Conservation (phyloP, 2,329 filamentous ascomycete species). For the Coniochaeta hoffmannii region DNA sequence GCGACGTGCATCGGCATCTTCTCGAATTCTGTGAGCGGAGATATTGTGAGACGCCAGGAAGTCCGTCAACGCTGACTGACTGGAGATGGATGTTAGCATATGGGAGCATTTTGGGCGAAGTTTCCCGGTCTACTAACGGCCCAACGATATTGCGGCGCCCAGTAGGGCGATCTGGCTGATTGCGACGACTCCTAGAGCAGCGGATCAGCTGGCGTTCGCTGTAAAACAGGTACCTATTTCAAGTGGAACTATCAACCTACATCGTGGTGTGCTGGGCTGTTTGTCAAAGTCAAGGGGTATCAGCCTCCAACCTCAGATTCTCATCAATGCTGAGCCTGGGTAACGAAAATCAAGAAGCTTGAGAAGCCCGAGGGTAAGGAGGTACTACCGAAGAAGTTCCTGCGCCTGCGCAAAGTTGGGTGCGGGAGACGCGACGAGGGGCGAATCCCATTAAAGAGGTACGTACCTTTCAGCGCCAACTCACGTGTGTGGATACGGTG, state of each 20-base stretch:
- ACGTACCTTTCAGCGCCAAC: constrained; percentile 13
- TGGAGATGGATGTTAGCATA: constrained; percentile 7
- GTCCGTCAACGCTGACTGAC: constrained; percentile 45
- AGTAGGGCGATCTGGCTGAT: constrained; percentile 3
- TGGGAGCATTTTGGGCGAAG: too few species aligned
- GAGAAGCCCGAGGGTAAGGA: too few species aligned
- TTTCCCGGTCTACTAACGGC: constrained; percentile 17
- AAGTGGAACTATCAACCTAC: neutral
- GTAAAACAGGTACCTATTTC: neutral
- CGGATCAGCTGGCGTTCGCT: neutral
- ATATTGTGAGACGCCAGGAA: constrained; percentile 64
- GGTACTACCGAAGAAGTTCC: neutral
- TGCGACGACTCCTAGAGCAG: neutral
- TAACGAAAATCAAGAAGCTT: too few species aligned
- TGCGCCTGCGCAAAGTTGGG: neutral
- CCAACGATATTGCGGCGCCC: constrained; percentile 21
- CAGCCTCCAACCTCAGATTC: too few species aligned
- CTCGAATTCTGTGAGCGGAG: constrained; percentile 48
- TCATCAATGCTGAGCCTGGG: too few species aligned
- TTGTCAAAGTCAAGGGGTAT: too few species aligned
- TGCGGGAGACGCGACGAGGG: constrained; percentile 15
- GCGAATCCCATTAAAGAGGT: constrained; percentile 14
- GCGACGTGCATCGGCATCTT: constrained; percentile 40
- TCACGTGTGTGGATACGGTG: constrained; percentile 11
- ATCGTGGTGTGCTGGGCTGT: neutral